These are phyloP conservation scores for Fusarium denticulatum DNA, from an alignment of 2,329 filamentous ascomycete species.

Conservation along the genomic window DNA sequence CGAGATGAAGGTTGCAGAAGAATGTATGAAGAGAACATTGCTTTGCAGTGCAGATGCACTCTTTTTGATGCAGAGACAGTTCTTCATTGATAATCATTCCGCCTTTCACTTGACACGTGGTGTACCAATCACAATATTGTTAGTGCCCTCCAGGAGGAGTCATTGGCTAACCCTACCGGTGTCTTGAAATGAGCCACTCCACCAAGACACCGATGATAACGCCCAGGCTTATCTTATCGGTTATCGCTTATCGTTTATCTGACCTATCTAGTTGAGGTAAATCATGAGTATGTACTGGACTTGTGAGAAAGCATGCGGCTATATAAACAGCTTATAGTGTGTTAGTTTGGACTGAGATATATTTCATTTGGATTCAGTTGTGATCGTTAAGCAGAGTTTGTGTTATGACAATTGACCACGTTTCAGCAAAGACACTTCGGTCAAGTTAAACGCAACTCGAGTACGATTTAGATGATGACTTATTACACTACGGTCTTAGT, in stretches of 20 bases:
- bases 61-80: neutral
- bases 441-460: accelerated
- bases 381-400: accelerated
- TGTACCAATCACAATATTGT: neutral
- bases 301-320: neutral
- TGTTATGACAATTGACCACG: accelerated
- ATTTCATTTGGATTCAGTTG: accelerated
- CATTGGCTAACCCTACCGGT: neutral
- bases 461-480: accelerated
- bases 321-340: accelerated
- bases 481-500: too few species aligned
- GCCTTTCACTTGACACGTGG: neutral
- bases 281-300: neutral
- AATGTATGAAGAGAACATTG: accelerated
- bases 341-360: too few species aligned
- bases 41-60: neutral
- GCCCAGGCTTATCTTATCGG: neutral
- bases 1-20: neutral
- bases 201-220: neutral
- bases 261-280: neutral
- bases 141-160: accelerated
- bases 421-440: too few species aligned
- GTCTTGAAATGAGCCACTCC: neutral
- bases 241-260: accelerated
- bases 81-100: neutral